Conservation (phyloP, 768 basidiomycete species). For the Boletellus ananiceps region DNA sequence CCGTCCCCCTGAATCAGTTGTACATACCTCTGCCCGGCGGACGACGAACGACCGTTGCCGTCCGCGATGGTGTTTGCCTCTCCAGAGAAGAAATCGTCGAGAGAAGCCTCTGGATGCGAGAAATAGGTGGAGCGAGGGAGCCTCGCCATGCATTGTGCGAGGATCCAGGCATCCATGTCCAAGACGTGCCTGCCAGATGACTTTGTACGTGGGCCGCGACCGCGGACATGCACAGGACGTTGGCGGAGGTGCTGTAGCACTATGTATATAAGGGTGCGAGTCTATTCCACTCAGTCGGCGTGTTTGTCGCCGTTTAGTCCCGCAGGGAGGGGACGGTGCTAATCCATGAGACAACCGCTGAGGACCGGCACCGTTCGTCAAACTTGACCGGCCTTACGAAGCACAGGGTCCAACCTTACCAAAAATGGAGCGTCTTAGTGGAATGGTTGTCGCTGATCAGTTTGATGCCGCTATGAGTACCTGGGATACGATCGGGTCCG, state of each 20-base stretch:
- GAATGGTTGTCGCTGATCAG: too few species aligned
- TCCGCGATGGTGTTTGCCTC: not conserved
- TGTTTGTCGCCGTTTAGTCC: not conserved
- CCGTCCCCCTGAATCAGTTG: not conserved
- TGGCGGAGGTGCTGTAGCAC: not conserved
- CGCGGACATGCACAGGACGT: not conserved
- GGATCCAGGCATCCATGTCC: slow-evolving; percentile 7
- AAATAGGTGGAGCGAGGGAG: slow-evolving; percentile 7
- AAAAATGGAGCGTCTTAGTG: not conserved
- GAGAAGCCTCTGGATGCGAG: slow-evolving; percentile 12
- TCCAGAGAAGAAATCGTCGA: slow-evolving; percentile 11
- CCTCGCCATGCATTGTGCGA: slow-evolving; percentile 12
- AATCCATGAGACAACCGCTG: not conserved
- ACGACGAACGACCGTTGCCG: not conserved
- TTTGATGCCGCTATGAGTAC: not conserved
- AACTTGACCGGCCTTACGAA: not conserved
- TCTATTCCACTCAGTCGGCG: not conserved
- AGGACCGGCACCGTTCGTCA: not conserved
- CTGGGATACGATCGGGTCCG: not conserved
- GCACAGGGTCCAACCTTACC: not conserved
- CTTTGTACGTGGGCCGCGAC: not conserved
- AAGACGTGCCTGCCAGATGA: not conserved
- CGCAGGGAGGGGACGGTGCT: too few species aligned
- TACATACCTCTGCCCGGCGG: not conserved
- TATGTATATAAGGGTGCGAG: not conserved